Evolutionary conservation across 73 alveolate species (phyloP).

Genomic region (Breviolum minutum): DNA sequence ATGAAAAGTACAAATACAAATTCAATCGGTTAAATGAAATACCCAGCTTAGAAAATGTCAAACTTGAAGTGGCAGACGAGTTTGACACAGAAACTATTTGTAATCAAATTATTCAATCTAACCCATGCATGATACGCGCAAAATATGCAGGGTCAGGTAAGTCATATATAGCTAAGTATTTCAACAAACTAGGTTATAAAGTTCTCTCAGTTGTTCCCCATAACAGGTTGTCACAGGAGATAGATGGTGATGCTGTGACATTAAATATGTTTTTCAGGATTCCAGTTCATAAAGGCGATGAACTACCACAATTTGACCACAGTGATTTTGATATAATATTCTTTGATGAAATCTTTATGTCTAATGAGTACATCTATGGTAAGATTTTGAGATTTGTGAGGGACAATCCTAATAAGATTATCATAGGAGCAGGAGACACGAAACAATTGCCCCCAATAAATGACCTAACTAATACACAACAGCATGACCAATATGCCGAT

Average conservation of each 20-base stretch:
- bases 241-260: slow-evolving; percentile 21
- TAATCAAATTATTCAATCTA: not conserved
- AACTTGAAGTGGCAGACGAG: not conserved
- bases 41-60: too few relatives aligned
- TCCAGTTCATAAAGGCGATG: slow-evolving; percentile 18
- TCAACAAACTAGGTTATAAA: not conserved
- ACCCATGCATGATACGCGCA: not conserved
- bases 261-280: slow-evolving; percentile 14
- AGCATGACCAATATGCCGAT: not conserved
- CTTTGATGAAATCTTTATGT: slow-evolving; percentile 26
- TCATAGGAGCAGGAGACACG: not conserved
- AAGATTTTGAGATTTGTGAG: not conserved
- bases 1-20: not conserved
- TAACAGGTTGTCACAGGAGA: not conserved
- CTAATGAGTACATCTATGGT: not conserved
- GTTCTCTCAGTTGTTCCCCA: not conserved
- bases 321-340: not conserved
- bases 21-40: not conserved
- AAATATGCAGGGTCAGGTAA: not conserved
- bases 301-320: slow-evolving; percentile 2
- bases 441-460: not conserved
- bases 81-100: not conserved
- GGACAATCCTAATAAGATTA: not conserved
- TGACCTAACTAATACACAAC: not conserved
- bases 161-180: not conserved